Base-by-base conservation (phyloP, 2,329 filamentous ascomycete species). In the Colletotrichum abscissum region DNA sequence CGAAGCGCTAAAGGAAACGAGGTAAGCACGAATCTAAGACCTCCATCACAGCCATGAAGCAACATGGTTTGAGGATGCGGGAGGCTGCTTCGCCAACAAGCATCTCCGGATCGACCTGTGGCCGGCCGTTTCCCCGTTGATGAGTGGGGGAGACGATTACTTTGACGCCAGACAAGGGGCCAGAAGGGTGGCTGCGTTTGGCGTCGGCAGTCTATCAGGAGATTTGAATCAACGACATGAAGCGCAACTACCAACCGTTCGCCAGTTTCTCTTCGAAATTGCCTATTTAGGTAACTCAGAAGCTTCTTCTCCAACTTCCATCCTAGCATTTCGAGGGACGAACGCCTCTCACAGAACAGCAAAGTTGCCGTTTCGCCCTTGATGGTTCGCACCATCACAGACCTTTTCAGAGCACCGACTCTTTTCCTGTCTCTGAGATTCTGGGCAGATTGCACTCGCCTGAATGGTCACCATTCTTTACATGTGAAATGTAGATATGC, bases 171-270 rank as follows among this genome's bases (percentile, higher is more conserved):
- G 59, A 60, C 56, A 38, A 38, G 67, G 56, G 69, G 69, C 28
- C 24, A 19, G 54, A 46, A 46, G 46, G 67, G 55, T 59, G 55
- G 60, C 60, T 55, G 66, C 70, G 35, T 55, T 19, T 70, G 59
- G 60, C 66, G 58, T 30, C 60, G 59, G 59, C 52, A 42, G 9
- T 30, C 28, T 28, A 49, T n/a, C 35, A 62, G 28, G 46, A 65
- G 56, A 35, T 59, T 65, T 30, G 55, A 30, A 56, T 65, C 67
- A 60, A 38, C 22, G 67, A 56, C 55, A 42, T 62, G 66, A 66
- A 56, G 67, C 67, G 70, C 70, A 70, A 62, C 55, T 69, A 73
- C 70, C 67, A 73, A 65, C 60, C 67, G 70, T 73, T 73, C 70
- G 67, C 70, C 46, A 52, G 33, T 6, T 56, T 73, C 60, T 70